Evolutionary conservation across 805 yeast genomes (phyloP).

Genomic region (Schizosaccharomyces lindneri): DNA sequence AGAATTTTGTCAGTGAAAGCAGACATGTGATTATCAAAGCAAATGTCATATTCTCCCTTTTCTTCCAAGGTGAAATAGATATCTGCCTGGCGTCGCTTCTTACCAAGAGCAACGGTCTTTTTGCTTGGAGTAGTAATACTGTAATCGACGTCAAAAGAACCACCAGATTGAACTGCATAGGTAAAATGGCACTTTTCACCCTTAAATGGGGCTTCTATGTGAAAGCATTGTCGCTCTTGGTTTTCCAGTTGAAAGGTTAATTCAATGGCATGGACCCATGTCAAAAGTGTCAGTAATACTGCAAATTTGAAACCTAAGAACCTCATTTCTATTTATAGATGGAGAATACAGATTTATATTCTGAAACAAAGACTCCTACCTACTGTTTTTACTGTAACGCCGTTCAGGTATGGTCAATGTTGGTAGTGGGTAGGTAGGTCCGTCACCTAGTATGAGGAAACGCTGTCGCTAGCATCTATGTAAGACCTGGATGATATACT

Average conservation of each 20-base stretch:
- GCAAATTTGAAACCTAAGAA: neutral
- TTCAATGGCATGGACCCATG: constrained; percentile 13
- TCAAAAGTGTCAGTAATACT: neutral
- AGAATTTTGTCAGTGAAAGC: constrained; percentile 62
- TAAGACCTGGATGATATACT: no score
- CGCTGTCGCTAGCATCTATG: no score
- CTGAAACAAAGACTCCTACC: no score
- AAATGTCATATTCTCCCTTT: constrained; percentile 65
- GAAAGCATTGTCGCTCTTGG: constrained; percentile 47
- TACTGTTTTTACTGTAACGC: no score
- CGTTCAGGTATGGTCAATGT: no score
- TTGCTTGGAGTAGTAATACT: constrained; percentile 29
- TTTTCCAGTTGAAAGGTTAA: constrained; percentile 56
- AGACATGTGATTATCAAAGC: constrained; percentile 62
- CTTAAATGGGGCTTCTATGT: constrained; percentile 36
- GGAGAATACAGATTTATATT: no score
- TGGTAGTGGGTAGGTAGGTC: no score
- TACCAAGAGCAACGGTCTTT: constrained; percentile 25
- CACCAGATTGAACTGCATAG: constrained; percentile 66
- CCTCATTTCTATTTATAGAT: no score
- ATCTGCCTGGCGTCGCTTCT: constrained; percentile 56
- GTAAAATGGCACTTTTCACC: constrained; percentile 43
- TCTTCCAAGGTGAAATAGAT: constrained; percentile 39
- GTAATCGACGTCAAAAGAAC: constrained; percentile 60
- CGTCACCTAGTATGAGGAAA: no score